Evolutionary conservation across 768 basidiomycete genomes (phyloP).

Genomic region (Leccinum rimulosum): DNA sequence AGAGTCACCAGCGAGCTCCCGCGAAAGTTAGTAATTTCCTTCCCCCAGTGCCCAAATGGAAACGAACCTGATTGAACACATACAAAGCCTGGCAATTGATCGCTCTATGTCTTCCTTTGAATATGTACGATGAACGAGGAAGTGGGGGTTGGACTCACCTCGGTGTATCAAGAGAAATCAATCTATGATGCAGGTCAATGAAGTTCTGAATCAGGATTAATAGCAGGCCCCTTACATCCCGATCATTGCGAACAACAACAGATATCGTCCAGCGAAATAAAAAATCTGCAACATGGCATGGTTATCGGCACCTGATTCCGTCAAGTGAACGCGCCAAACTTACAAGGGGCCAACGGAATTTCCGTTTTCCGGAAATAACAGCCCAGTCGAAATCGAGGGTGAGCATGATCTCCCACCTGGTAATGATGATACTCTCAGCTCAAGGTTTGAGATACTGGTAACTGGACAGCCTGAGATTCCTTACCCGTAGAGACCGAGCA

Average conservation of each 20-base stretch:
- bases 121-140: background rate
- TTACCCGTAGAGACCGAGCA: constrained; percentile 46
- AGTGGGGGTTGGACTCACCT: constrained; percentile 9
- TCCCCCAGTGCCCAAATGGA: background rate
- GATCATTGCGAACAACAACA: constrained; percentile 43
- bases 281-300: constrained; percentile 33
- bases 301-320: background rate
- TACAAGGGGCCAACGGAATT: constrained; percentile 48
- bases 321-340: constrained; percentile 20
- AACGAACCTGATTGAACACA: constrained; percentile 43
- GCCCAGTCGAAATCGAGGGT: constrained; percentile 44
- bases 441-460: background rate
- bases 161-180: constrained; percentile 38
- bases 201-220: background rate
- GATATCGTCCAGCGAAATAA: constrained; percentile 46
- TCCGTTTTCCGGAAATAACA: constrained; percentile 38
- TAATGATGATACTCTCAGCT: background rate
- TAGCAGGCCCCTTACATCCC: constrained; percentile 38
- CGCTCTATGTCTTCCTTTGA: constrained; percentile 21
- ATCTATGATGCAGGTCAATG: constrained; percentile 11
- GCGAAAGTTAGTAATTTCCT: background rate
- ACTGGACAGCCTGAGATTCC: constrained; percentile 7
- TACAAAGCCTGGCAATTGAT: constrained; percentile 47
- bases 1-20: constrained; percentile 42
- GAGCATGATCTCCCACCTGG: constrained; percentile 44